A percentile compares a stretch with the other conserved stretches of the same genome.
Evolutionary conservation across 1,139 yeast genomes (phyloP).

Genomic region (Debaryomyces subglobosus): DNA sequence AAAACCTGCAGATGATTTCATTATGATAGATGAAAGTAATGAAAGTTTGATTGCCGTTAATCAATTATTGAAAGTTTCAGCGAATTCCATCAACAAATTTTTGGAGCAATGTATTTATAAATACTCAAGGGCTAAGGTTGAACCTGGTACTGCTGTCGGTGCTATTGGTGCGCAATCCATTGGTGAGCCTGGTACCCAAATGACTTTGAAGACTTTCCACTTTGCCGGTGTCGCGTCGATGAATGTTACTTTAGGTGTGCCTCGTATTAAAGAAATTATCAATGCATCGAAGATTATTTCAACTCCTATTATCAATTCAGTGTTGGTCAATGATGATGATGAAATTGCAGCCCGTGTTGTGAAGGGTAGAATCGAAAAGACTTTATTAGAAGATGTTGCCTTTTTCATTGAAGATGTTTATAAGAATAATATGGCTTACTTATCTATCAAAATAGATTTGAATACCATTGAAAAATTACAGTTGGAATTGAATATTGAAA

Average conservation of each 20-base stretch:
- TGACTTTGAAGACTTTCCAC: slow-evolving; percentile 98
- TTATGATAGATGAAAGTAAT: slow-evolving; percentile 51
- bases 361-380: slow-evolving; percentile 95
- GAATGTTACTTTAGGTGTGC: slow-evolving; percentile 98
- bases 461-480: slow-evolving; percentile 87
- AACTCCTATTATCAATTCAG: slow-evolving; percentile 96
- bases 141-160: slow-evolving; percentile 99
- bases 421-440: slow-evolving; percentile 73
- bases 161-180: slow-evolving; percentile 99
- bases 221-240: slow-evolving; percentile 99
- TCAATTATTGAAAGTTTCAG: slow-evolving; percentile 76
- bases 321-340: slow-evolving; percentile 87
- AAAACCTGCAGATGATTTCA: slow-evolving; percentile 46
- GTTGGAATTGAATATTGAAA: slow-evolving; percentile 82
- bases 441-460: slow-evolving; percentile 81
- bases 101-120: slow-evolving; percentile 77
- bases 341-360: slow-evolving; percentile 99
- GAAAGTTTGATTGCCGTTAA: slow-evolving; percentile 54
- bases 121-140: slow-evolving; percentile 89
- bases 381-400: slow-evolving; percentile 82
- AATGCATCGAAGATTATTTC: slow-evolving; percentile 95
- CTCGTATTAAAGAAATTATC: slow-evolving; percentile 97
- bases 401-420: slow-evolving; percentile 93
- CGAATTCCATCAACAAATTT: slow-evolving; percentile 63
- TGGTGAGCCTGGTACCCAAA: slow-evolving; percentile 99